These are phyloP conservation scores for Blumeria graminis DNA, from an alignment of 2,329 filamentous ascomycete species.

Conservation along the genomic window DNA sequence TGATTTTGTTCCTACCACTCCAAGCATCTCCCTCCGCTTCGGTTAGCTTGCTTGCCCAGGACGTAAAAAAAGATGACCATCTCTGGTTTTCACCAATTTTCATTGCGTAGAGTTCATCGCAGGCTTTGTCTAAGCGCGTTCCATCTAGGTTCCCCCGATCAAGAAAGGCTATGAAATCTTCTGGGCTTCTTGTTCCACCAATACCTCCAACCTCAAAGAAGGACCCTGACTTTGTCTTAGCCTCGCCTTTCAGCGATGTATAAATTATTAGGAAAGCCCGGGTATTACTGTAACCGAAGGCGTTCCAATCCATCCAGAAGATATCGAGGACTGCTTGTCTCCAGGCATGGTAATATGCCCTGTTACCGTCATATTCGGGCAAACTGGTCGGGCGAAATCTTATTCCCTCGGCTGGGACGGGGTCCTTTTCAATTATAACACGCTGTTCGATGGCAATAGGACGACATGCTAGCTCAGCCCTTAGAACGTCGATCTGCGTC, in stretches of 20 bases:
- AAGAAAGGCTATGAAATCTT: neutral
- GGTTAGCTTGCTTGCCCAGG: too few relatives aligned
- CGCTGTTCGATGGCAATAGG: too few relatives aligned
- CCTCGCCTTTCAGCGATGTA: neutral
- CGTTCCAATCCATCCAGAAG: neutral
- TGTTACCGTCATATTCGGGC: neutral
- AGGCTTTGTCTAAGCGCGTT: neutral
- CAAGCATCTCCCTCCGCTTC: too few relatives aligned
- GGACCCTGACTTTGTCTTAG: neutral
- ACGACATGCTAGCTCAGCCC: too few relatives aligned
- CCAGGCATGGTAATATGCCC: neutral
- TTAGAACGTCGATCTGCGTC: too few relatives aligned
- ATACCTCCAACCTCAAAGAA: neutral
- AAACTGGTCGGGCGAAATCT: neutral
- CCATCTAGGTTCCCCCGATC: neutral
- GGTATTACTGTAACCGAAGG: neutral
- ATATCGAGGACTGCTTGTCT: neutral
- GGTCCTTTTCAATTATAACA: constrained; percentile 1
- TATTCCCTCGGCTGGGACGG: neutral
- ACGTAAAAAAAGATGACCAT: neutral
- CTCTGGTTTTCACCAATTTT: neutral
- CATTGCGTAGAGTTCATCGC: neutral
- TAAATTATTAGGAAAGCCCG: neutral
- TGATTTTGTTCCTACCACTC: too few relatives aligned
- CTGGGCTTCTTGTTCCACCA: neutral